Percentiles rank a stretch among this genome's conserved stretches.
Conservation (phyloP, 2,329 filamentous ascomycete species). For the Cladosporium austrohemisphaericum region DNA sequence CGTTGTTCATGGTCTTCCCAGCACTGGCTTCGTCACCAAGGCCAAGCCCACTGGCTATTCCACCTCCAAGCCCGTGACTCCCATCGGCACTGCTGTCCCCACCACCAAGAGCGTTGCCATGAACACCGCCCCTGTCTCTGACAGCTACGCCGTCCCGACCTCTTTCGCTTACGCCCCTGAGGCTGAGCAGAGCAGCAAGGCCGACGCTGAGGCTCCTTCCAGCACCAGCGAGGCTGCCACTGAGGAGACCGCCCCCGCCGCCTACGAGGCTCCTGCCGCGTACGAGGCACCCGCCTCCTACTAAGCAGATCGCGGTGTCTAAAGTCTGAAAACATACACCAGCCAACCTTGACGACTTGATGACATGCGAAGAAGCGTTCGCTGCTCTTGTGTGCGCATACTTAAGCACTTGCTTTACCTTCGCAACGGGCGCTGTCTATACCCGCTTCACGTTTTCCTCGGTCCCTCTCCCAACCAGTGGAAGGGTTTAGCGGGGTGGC, state of each 20-base stretch:
- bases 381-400: conserved; percentile 15
- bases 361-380: conserved; percentile 14
- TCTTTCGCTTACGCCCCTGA: conserved; percentile 7
- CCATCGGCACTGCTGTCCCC: conserved; percentile 9
- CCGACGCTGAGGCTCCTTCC: neutral
- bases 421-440: conserved; percentile 6
- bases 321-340: conserved; percentile 13
- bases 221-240: neutral
- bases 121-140: conserved; percentile 5
- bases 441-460: conserved; percentile 4
- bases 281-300: conserved; percentile 9
- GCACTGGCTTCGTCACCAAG: conserved; percentile 30
- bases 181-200: neutral
- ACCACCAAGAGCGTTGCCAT: conserved; percentile 12
- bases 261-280: neutral
- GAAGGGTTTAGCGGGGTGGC: neutral
- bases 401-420: conserved; percentile 13
- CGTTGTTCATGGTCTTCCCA: conserved; percentile 16
- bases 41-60: conserved; percentile 21
- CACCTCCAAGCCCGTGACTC: conserved; percentile 28
- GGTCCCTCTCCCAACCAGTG: neutral
- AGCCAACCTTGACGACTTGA: conserved; percentile 16
- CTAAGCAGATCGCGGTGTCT: conserved; percentile 5
- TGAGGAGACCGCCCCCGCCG: neutral
- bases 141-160: conserved; percentile 15